Percentiles rank a stretch among this genome's conserved stretches.
phyloP scores from a whole-genome alignment of 768 basidiomycete genomes.

The Mycena leptocephala region DNA sequence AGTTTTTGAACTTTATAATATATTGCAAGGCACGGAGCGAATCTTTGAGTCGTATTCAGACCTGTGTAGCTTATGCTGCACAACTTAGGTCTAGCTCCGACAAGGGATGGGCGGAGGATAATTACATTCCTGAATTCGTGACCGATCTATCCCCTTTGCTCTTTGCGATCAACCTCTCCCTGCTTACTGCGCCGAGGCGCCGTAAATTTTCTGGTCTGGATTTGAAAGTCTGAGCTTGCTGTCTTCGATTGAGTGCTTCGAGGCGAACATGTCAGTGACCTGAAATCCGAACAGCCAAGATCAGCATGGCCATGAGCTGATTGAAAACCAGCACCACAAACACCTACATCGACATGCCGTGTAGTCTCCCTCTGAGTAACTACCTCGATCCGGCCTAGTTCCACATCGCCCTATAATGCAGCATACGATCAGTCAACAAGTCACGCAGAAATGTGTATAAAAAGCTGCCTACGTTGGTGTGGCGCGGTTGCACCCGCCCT shows the following conservation, averaged over 20 bases:
- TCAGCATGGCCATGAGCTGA: background rate
- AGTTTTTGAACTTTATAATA: constrained; percentile 9
- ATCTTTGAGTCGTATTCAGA: constrained; percentile 6
- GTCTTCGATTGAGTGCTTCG: background rate
- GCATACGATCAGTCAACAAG: background rate
- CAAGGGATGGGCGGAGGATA: background rate
- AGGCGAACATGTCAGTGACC: background rate
- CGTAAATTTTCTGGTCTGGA: background rate
- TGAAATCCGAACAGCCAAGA: background rate
- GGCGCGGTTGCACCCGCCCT: background rate
- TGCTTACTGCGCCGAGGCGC: background rate
- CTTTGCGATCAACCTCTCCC: background rate
- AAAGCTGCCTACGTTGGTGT: constrained; percentile 1
- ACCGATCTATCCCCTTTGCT: background rate
- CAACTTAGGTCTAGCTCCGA: constrained; percentile 4
- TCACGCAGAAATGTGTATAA: background rate
- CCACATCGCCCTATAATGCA: background rate
- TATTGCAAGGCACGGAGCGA: constrained; percentile 8
- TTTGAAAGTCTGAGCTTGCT: background rate
- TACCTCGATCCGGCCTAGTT: background rate
- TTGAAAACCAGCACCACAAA: background rate
- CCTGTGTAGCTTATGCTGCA: constrained; percentile 14
- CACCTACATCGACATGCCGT: background rate
- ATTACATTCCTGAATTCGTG: constrained; percentile 3
- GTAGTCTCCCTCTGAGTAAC: background rate